Evolutionary conservation across 345 rosid species (phyloP).

Genomic region (Nephelium lappaceum): DNA sequence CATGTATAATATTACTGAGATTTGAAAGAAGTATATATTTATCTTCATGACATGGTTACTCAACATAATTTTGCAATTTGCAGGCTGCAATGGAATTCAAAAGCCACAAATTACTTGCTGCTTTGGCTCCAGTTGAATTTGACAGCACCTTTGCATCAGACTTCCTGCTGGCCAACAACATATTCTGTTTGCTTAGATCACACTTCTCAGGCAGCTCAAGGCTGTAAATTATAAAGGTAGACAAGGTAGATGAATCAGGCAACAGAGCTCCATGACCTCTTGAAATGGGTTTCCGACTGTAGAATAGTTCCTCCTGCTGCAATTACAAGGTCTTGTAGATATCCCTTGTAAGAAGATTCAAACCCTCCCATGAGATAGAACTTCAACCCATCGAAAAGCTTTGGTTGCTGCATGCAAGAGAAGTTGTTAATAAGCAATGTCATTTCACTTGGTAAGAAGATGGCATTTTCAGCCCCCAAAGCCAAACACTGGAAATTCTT

Average conservation of each 20-base stretch:
- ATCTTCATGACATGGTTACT: slow-evolving; percentile 1
- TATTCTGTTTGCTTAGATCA: slow-evolving; percentile 43
- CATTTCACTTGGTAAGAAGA: not conserved
- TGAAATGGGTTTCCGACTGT: slow-evolving; percentile 66
- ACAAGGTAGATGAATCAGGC: slow-evolving; percentile 24
- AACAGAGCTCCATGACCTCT: slow-evolving; percentile 20
- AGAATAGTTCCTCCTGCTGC: slow-evolving; percentile 78
- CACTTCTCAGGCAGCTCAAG: slow-evolving; percentile 52
- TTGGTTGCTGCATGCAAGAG: slow-evolving; percentile 58
- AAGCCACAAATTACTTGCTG: slow-evolving; percentile 79
- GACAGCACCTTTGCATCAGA: slow-evolving; percentile 71
- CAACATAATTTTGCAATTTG: slow-evolving; percentile 43
- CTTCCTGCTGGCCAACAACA: slow-evolving; percentile 45
- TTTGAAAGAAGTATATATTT: not conserved
- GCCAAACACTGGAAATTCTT: not conserved
- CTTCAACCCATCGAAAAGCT: slow-evolving; percentile 44
- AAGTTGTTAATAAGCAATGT: not conserved
- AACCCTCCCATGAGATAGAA: slow-evolving; percentile 81
- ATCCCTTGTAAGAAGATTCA: slow-evolving; percentile 66
- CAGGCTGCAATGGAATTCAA: slow-evolving; percentile 77
- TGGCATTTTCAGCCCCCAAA: not conserved
- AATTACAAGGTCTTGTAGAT: slow-evolving; percentile 71
- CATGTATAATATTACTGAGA: not conserved
- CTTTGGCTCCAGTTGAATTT: slow-evolving; percentile 58
- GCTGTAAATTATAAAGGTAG: slow-evolving; percentile 70